phyloP scores from a whole-genome alignment of 2,329 filamentous ascomycete genomes.

The Pseudogymnoascus sp. region DNA sequence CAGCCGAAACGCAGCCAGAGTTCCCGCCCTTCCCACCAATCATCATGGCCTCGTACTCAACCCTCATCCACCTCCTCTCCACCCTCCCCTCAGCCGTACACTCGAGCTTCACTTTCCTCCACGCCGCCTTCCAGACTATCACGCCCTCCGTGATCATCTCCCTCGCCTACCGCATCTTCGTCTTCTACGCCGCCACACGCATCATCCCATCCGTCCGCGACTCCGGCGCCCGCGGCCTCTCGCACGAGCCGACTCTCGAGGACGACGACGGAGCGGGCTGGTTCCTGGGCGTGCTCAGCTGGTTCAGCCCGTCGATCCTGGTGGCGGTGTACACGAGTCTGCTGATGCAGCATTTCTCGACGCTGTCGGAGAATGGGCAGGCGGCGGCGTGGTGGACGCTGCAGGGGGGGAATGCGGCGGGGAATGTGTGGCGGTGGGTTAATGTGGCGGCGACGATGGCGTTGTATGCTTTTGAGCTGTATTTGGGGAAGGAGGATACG shows the following conservation, averaged over 20 bases:
- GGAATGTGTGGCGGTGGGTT: constrained; percentile 87
- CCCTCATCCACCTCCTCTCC: constrained; percentile 73
- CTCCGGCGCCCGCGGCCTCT: constrained; percentile 71
- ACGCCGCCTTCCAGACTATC: constrained; percentile 89
- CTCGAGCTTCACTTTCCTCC: constrained; percentile 76
- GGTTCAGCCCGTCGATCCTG: constrained; percentile 90
- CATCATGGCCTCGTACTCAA: constrained; percentile 97
- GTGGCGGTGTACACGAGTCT: constrained; percentile 95
- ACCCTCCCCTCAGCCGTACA: constrained; percentile 76
- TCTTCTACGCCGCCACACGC: constrained; percentile 89
- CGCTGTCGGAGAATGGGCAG: constrained; percentile 54
- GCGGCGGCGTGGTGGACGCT: constrained; percentile 71
- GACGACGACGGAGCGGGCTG: constrained; percentile 76
- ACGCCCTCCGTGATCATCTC: constrained; percentile 95
- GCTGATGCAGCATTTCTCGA: constrained; percentile 89
- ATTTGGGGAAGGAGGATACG: constrained; percentile 73
- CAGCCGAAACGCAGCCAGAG: constrained; percentile 56
- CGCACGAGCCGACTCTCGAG: constrained; percentile 77
- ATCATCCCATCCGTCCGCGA: constrained; percentile 93
- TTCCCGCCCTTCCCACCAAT: constrained; percentile 95
- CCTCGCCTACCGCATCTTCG: constrained; percentile 83
- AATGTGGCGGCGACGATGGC: constrained; percentile 85
- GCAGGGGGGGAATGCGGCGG: constrained; percentile 71
- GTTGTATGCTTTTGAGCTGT: constrained; percentile 83
- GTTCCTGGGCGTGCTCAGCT: constrained; percentile 75